Base-by-base conservation (phyloP, 2,329 filamentous ascomycete species). In the Neospermospora avenae region DNA sequence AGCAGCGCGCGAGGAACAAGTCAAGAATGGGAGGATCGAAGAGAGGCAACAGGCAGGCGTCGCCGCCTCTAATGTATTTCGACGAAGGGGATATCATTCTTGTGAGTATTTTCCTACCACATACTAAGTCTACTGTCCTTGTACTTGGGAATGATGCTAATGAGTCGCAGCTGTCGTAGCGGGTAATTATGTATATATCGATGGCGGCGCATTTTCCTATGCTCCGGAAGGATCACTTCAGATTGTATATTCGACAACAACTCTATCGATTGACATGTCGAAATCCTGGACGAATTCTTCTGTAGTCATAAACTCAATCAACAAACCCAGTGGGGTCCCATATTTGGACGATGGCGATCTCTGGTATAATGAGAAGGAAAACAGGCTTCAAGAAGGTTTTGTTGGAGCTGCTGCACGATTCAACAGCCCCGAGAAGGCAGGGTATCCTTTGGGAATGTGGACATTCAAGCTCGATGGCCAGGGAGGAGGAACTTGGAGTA, bases 141-240 rank as follows among this genome's bases (percentile, higher is more conserved):
- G 28, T 7, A 35, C 31, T 18, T 18, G 11, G 11, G 34, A 22
- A 14, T 37, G 24, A 49, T 25, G 16, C 51, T 60, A 34, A 59
- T 22, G 31, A 55, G 35, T n/a, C 24, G 14, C 35, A 65, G 63
- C 61, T 20, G 48, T 59, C 10, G 59, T 65, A 16, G 55, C 58
- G 3, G 63, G 55, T 11, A 59, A 65, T 31, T 63, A 48, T 61
- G 46, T 66, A 4, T 66, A 64, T 28, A 61, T 66, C 14, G 58
- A 64, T 44, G 64, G 64, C 24, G 64, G 62, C 8, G 62, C 63
- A 34, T 60, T 60, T 34, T 64, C 55, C 1, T 55, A 59, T 28
- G 3, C 14, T 14, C 51, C 34, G 8, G 57, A 34, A 31, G 57
- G 57, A 3, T 46, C 35, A 35, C 51, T 51, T n/a, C 39, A 55